A percentile compares a stretch with the other conserved stretches of the same genome.
phyloP scores from a whole-genome alignment of 2,329 filamentous ascomycete species.

The Gremmenia infestans region DNA sequence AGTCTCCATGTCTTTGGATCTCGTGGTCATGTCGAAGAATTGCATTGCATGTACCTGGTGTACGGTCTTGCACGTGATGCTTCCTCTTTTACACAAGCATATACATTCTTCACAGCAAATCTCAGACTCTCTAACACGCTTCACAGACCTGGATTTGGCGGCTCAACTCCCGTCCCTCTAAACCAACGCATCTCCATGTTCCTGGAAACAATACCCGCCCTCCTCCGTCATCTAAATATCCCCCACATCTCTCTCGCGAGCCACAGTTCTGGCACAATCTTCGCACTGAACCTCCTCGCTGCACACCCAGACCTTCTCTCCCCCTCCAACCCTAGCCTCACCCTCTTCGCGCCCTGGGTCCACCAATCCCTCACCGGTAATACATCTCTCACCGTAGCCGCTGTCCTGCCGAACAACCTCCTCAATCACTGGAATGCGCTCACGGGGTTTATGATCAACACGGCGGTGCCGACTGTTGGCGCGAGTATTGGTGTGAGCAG shows the following conservation, averaged over 20 bases:
- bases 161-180: constrained; percentile 36
- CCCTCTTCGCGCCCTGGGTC: constrained; percentile 36
- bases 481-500: constrained; percentile 1
- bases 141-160: constrained; percentile 40
- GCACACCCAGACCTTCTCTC: constrained; percentile 31
- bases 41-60: neutral
- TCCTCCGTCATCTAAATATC: constrained; percentile 35
- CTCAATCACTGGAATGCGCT: constrained; percentile 32
- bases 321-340: constrained; percentile 27
- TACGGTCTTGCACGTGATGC: neutral
- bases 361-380: constrained; percentile 27
- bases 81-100: neutral
- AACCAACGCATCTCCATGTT: constrained; percentile 34
- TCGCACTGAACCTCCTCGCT: constrained; percentile 38
- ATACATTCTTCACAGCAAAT: neutral
- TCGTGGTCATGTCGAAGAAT: neutral
- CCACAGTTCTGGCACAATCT: constrained; percentile 40
- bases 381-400: constrained; percentile 10
- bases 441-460: constrained; percentile 30
- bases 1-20: constrained; percentile 1
- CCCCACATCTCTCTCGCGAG: constrained; percentile 35
- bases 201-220: constrained; percentile 37
- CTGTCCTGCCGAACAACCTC: constrained; percentile 21
- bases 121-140: neutral
- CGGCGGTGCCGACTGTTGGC: constrained; percentile 26